These are phyloP conservation scores for Leersia perrieri DNA, from an alignment of 176 grass and related monocot species.

Conservation along the genomic window DNA sequence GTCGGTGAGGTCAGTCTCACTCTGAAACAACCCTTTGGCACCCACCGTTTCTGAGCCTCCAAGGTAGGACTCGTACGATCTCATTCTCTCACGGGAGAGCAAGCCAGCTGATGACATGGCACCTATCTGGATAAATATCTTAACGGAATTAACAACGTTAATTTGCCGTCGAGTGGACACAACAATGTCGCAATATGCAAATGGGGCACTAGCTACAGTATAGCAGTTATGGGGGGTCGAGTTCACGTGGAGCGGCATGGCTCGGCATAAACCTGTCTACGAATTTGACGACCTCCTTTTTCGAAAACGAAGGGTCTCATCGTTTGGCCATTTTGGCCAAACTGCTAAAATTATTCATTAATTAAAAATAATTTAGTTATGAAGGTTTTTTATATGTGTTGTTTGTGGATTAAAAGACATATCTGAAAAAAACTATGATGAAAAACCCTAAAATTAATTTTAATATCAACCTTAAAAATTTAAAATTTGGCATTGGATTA, in stretches of 20 bases:
- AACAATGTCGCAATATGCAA: not conserved
- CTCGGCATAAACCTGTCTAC: not conserved
- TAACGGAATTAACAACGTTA: not conserved
- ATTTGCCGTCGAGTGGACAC: not conserved
- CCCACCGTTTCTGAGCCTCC: slow-evolving; percentile 2
- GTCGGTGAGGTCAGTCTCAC: not conserved
- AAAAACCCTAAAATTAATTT: too few relatives aligned
- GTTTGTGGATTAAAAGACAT: too few relatives aligned
- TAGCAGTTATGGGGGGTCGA: not conserved
- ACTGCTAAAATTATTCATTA: too few relatives aligned
- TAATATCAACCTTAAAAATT: too few relatives aligned
- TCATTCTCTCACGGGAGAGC: not conserved
- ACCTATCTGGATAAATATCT: not conserved
- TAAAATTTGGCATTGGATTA: too few relatives aligned
- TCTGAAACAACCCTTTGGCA: not conserved
- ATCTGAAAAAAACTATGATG: too few relatives aligned
- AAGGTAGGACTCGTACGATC: slow-evolving; percentile 2
- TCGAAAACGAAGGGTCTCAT: too few relatives aligned
- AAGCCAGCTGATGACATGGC: not conserved
- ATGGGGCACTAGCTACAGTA: not conserved
- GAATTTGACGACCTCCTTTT: not conserved
- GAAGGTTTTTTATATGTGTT: too few relatives aligned
- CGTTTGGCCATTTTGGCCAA: too few relatives aligned
- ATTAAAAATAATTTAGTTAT: too few relatives aligned
- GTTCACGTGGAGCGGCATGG: not conserved